Evolutionary conservation across 2,329 filamentous ascomycete species (phyloP).

Genomic region (Botryotinia globosa): DNA sequence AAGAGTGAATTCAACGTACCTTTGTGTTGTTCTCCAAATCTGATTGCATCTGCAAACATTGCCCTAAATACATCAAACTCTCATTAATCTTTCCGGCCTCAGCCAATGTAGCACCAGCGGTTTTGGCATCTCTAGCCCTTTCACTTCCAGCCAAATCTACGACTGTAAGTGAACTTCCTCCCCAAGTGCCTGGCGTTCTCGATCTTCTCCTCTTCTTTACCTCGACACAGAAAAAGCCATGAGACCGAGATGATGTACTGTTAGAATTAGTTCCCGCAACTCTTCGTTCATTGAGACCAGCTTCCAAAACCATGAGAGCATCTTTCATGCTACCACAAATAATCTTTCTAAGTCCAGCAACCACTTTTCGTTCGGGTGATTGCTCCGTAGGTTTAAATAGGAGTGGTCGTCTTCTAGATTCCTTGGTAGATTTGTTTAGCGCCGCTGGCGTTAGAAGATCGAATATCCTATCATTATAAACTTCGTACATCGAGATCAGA

Average conservation of each 20-base stretch:
- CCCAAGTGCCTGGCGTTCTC: conserved; percentile 61
- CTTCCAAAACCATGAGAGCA: conserved; percentile 84
- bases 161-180: conserved; percentile 75
- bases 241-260: conserved; percentile 85
- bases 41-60: conserved; percentile 93
- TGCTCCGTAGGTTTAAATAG: conserved; percentile 90
- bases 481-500: conserved; percentile 96
- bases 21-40: conserved; percentile 71
- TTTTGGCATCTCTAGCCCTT: conserved; percentile 88
- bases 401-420: conserved; percentile 71
- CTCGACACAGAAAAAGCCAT: conserved; percentile 95
- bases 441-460: conserved; percentile 73
- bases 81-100: conserved; percentile 99
- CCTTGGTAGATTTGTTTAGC: conserved; percentile 61
- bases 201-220: conserved; percentile 72
- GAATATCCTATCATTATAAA: conserved; percentile 98
- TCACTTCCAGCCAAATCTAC: conserved; percentile 94
- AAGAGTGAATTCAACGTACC: conserved; percentile 46
- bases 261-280: conserved; percentile 92
- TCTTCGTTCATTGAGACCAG: conserved; percentile 79
- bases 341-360: conserved; percentile 86
- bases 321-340: conserved; percentile 80
- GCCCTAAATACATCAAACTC: conserved; percentile 95
- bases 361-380: conserved; percentile 88
- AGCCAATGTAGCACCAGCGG: conserved; percentile 83